Conservation (phyloP, 768 basidiomycete genomes). For the Boletus fagicola region DNA sequence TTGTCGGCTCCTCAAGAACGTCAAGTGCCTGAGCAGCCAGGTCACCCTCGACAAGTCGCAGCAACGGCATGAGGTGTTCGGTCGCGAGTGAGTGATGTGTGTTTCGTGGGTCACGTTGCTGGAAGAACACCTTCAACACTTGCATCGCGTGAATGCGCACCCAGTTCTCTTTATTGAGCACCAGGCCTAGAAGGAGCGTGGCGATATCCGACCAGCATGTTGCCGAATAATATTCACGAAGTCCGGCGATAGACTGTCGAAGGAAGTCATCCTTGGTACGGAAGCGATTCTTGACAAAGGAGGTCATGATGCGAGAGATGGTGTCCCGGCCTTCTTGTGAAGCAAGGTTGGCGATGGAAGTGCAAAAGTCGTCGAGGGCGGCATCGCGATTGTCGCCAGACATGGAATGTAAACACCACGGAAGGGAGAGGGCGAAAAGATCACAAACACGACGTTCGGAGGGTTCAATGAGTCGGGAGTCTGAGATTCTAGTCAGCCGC, state of each 20-base stretch:
- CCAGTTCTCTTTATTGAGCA: slow-evolving; percentile 82
- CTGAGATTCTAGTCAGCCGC: slow-evolving; percentile 56
- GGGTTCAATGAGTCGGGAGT: slow-evolving; percentile 66
- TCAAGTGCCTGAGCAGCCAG: slow-evolving; percentile 83
- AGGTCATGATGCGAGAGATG: slow-evolving; percentile 84
- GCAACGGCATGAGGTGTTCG: slow-evolving; percentile 86
- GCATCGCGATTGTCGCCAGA: slow-evolving; percentile 56
- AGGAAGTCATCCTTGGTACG: slow-evolving; percentile 92
- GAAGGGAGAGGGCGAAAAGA: slow-evolving; percentile 77
- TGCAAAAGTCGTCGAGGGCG: slow-evolving; percentile 65
- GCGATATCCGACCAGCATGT: slow-evolving; percentile 79
- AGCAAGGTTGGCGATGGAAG: slow-evolving; percentile 70
- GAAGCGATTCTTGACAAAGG: slow-evolving; percentile 84
- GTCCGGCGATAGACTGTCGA: slow-evolving; percentile 78
- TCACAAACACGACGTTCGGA: slow-evolving; percentile 74
- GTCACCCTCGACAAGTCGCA: slow-evolving; percentile 86
- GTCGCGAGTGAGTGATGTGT: slow-evolving; percentile 74
- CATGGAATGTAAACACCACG: slow-evolving; percentile 87
- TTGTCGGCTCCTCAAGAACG: slow-evolving; percentile 89
- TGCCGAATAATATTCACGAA: slow-evolving; percentile 80
- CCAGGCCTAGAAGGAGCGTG: slow-evolving; percentile 80
- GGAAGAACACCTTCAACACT: slow-evolving; percentile 84
- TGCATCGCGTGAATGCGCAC: slow-evolving; percentile 80
- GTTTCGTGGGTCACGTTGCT: slow-evolving; percentile 75
- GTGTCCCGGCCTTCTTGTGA: slow-evolving; percentile 69